Percentiles rank a stretch among this genome's conserved stretches.
phyloP scores from a whole-genome alignment of 2,329 filamentous ascomycete species.

The Rhinocladiella similis region DNA sequence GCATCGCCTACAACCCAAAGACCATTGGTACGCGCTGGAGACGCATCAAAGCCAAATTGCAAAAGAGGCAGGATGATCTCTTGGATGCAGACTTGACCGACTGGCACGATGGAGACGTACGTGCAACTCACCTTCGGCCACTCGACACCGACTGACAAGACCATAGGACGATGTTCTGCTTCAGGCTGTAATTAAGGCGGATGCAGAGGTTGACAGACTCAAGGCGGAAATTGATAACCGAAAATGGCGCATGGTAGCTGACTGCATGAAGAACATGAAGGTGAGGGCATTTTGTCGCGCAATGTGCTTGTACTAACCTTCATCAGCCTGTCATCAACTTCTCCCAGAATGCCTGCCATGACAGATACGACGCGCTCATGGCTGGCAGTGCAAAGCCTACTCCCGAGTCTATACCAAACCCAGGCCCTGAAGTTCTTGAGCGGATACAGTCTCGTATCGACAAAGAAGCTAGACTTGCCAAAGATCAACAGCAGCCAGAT shows the following conservation, averaged over 20 bases:
- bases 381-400: conserved; percentile 48
- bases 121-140: conserved; percentile 6
- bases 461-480: conserved; percentile 22
- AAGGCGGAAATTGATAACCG: conserved; percentile 42
- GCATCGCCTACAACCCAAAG: conserved; percentile 47
- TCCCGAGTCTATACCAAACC: conserved; percentile 36
- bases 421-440: conserved; percentile 23
- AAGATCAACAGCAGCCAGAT: conserved; percentile 6
- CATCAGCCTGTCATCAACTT: conserved; percentile 40
- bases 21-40: conserved; percentile 50
- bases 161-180: conserved; percentile 47
- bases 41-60: conserved; percentile 46
- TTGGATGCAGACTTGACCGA: conserved; percentile 49
- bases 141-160: conserved; percentile 9
- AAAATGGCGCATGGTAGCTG: conserved; percentile 47
- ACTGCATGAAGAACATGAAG: conserved; percentile 43
- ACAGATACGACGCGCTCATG: conserved; percentile 43
- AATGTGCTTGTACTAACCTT: too few species aligned
- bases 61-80: conserved; percentile 44
- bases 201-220: conserved; percentile 44
- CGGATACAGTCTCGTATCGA: conserved; percentile 26
- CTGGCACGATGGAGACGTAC: conserved; percentile 52
- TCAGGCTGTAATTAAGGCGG: conserved; percentile 41
- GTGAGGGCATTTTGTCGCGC: conserved; percentile 7
- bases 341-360: conserved; percentile 47